Conservation (phyloP, 2,329 filamentous ascomycete genomes). For the Akanthomyces dipterigenus region DNA sequence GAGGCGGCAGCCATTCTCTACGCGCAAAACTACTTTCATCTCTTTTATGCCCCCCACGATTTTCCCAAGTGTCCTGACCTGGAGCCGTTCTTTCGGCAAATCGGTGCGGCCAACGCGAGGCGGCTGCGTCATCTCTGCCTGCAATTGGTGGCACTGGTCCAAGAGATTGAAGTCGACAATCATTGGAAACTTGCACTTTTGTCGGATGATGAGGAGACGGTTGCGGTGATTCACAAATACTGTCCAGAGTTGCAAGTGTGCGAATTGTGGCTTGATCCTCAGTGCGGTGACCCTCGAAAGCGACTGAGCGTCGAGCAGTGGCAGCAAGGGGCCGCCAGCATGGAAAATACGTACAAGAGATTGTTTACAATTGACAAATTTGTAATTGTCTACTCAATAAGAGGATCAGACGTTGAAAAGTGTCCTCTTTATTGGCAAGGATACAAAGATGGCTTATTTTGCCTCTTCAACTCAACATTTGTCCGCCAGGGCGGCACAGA, state of each 20-base stretch:
- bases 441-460: background rate
- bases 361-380: background rate
- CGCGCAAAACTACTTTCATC: background rate
- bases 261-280: background rate
- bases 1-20: background rate
- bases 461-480: background rate
- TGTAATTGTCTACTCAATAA: background rate
- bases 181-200: background rate
- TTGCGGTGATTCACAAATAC: background rate
- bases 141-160: background rate
- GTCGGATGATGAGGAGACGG: background rate
- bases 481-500: background rate
- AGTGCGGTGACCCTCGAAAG: background rate
- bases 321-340: background rate
- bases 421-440: background rate
- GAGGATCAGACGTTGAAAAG: background rate
- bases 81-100: background rate
- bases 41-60: background rate
- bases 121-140: background rate
- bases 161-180: background rate
- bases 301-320: background rate
- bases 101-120: background rate
- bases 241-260: background rate
- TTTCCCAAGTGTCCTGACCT: background rate
- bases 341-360: background rate